Conservation (phyloP, 2,329 filamentous ascomycete genomes). For the Aspergillus sp. region DNA sequence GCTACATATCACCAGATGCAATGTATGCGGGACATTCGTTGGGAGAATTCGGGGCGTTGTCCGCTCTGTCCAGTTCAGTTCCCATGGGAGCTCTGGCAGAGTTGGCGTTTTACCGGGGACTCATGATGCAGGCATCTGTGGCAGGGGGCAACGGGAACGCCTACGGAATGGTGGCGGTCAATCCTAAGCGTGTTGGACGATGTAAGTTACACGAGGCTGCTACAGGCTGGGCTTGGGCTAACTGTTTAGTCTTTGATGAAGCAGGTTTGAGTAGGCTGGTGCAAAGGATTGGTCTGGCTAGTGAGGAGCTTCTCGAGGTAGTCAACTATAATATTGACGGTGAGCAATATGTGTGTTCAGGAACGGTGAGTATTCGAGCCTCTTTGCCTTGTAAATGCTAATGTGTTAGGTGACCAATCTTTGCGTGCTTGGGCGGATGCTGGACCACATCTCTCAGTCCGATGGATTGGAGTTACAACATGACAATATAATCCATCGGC, state of each 20-base stretch:
- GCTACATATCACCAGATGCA: slow-evolving; percentile 87
- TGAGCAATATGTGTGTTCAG: slow-evolving; percentile 67
- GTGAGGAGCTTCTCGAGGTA: slow-evolving; percentile 91
- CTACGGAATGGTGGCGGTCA: slow-evolving; percentile 24
- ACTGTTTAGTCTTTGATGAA: slow-evolving; percentile 93
- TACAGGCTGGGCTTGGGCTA: background rate
- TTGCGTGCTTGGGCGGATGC: slow-evolving; percentile 19
- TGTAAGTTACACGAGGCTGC: slow-evolving; percentile 10
- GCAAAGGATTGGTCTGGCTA: slow-evolving; percentile 85
- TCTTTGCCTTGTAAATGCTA: background rate
- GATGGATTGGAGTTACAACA: background rate
- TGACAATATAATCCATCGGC: slow-evolving; percentile 35
- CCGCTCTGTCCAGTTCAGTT: slow-evolving; percentile 92
- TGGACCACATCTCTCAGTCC: slow-evolving; percentile 17
- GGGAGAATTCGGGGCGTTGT: slow-evolving; percentile 93
- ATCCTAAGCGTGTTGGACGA: slow-evolving; percentile 21
- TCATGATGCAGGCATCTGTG: slow-evolving; percentile 98
- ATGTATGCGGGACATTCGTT: slow-evolving; percentile 95
- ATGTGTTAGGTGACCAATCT: slow-evolving; percentile 17
- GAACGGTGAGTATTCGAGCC: slow-evolving; percentile 48
- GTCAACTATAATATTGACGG: slow-evolving; percentile 83
- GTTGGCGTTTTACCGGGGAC: slow-evolving; percentile 94
- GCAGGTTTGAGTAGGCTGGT: slow-evolving; percentile 91
- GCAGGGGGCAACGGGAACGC: slow-evolving; percentile 83
- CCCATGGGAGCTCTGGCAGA: slow-evolving; percentile 94